phyloP scores from a whole-genome alignment of 345 rosid species.

The Gossypium sturtianum region DNA sequence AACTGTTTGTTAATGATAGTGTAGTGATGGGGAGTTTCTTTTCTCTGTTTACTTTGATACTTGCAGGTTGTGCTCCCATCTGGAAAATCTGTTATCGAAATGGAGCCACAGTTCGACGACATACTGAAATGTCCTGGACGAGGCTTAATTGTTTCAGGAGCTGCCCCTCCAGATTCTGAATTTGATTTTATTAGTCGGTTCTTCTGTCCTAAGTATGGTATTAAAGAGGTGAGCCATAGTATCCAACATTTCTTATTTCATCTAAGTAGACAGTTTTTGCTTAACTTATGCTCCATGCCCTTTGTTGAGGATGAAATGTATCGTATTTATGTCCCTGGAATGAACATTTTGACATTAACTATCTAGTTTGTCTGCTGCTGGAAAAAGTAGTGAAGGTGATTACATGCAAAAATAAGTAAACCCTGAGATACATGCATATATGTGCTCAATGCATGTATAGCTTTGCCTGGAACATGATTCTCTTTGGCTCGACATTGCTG shows the following conservation, averaged over 20 bases:
- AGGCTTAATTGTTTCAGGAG: constrained; percentile 54
- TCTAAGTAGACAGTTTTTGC: not conserved
- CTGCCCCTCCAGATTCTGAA: constrained; percentile 41
- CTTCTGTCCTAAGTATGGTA: constrained; percentile 60
- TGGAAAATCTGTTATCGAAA: constrained; percentile 41
- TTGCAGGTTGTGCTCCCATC: constrained; percentile 64
- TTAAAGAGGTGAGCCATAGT: constrained; percentile 46
- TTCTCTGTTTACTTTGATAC: not conserved
- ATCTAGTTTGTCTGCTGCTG: not conserved
- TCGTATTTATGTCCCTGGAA: not conserved
- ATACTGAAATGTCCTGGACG: constrained; percentile 41
- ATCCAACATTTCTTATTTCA: not conserved
- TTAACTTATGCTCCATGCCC: not conserved
- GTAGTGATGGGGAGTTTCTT: too few relatives aligned
- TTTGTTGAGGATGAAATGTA: not conserved
- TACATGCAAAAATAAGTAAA: not conserved
- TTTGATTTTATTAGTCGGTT: constrained; percentile 67
- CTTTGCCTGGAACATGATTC: not conserved
- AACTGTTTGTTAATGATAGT: not conserved
- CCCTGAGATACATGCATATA: not conserved
- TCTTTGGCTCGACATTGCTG: not conserved
- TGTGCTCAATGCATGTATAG: not conserved
- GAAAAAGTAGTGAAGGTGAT: not conserved
- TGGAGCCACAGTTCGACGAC: constrained; percentile 46
- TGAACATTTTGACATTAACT: not conserved